Evolutionary conservation across 495 filamentous ascomycete genomes (phyloP).

Genomic region (Copromyces sp.): DNA sequence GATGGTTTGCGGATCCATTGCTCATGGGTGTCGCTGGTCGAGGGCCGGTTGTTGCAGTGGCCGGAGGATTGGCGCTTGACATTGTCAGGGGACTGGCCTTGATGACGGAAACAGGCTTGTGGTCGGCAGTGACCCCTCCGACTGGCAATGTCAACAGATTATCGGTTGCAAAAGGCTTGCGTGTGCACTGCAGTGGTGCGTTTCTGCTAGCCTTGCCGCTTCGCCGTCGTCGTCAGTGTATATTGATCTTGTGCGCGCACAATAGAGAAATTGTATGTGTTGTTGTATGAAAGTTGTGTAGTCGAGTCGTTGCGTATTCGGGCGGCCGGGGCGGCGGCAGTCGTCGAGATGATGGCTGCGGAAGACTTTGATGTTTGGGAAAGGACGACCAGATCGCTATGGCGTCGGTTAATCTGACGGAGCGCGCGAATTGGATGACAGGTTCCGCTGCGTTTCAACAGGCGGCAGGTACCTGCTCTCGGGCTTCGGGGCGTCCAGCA

Average conservation of each 20-base stretch:
- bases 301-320: constrained; percentile 1
- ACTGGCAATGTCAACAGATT: background rate
- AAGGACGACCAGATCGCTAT: constrained; percentile 8
- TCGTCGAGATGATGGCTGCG: background rate
- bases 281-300: background rate
- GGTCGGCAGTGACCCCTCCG: constrained; percentile 1
- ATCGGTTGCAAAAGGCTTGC: constrained; percentile 1
- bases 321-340: background rate
- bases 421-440: constrained; percentile 16
- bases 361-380: constrained; percentile 12
- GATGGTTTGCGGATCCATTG: constrained; percentile 16
- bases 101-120: background rate
- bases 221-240: background rate
- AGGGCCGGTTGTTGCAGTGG: constrained; percentile 17
- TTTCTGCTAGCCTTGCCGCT: constrained; percentile 3
- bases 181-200: background rate
- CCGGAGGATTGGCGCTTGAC: constrained; percentile 18
- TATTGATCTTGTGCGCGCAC: background rate
- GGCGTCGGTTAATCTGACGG: constrained; percentile 20
- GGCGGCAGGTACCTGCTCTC: background rate
- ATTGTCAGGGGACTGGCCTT: constrained; percentile 8
- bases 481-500: background rate
- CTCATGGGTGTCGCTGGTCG: constrained; percentile 21
- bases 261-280: background rate
- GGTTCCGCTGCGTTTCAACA: background rate